Base-by-base conservation (phyloP, 169 alveolate species). In the Eimeria acervulina region DNA sequence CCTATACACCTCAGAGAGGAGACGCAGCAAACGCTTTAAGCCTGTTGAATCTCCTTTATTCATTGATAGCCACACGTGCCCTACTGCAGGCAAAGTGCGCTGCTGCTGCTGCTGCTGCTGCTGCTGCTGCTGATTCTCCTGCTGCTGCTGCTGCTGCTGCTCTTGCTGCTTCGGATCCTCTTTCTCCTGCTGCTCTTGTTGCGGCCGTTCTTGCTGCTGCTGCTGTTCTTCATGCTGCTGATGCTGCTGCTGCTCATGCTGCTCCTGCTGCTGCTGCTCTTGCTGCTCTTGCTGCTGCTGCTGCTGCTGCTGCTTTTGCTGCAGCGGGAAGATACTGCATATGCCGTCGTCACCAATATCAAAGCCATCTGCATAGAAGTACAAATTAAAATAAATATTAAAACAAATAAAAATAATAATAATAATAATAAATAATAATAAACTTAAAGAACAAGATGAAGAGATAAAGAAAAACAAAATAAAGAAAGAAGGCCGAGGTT, bases 111-210 rank as follows among this genome's bases (percentile, higher is more conserved):
- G 59, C 7, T 51, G 89, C 55, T 8, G 84, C 47, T 36, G 42
- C 84, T n/a, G 76, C 31, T 51, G 59, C 15, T 51, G 59, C 2
- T 51, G 44, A 0, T 2, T 17, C 42, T 70, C 44, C 26, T 38
- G 87, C 63, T 28, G 38, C 31, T 51, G 42, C 42, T 28, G 72
- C 47, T 81, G 72, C 44, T 81, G 90, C 70, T 42, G 90, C 72
- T 26, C 26, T 28, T 81, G 90, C 44, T 81, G 90, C 26, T 81
- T 59, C 28, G 33, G 66, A 6, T 36, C 63, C 63, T 38, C 38
- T 21, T 78, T 31, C 63, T 36, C 44, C 44, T 81, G 90, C 44
- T 81, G 72, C 44, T 81, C 51, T n/a, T 42, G 70, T 51, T 81
- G 63, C 26, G 17, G 70, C 12, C 47, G 70, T 7, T 44, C 19